Evolutionary conservation across 345 rosid genomes (phyloP).

Genomic region (Bruguiera gymnorhiza): DNA sequence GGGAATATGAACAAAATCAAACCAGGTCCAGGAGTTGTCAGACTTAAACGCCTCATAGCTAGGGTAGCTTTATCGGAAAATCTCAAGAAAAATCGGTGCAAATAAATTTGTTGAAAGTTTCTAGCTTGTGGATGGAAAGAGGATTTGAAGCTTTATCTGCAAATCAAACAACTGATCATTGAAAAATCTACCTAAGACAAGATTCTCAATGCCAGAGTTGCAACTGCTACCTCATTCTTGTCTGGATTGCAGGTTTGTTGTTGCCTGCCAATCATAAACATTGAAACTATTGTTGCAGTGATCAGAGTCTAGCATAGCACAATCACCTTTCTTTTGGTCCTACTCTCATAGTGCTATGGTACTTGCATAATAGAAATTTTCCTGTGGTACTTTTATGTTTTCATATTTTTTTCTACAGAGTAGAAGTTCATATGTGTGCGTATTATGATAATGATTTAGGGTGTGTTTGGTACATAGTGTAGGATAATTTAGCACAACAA

Average conservation of each 20-base stretch:
- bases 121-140: not conserved
- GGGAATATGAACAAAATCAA: constrained; percentile 58
- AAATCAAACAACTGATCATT: not conserved
- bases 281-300: not conserved
- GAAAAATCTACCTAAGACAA: not conserved
- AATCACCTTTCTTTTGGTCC: not conserved
- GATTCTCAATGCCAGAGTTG: not conserved
- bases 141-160: not conserved
- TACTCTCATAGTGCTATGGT: not conserved
- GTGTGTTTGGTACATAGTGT: not conserved
- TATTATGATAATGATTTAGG: not conserved
- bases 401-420: not conserved
- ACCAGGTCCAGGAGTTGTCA: constrained; percentile 73
- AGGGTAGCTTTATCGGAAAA: constrained; percentile 47
- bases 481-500: too few species aligned
- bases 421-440: not conserved
- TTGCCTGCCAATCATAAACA: constrained; percentile 1
- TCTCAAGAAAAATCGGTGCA: constrained; percentile 61
- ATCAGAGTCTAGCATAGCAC: constrained; percentile 1
- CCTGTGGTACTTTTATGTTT: not conserved
- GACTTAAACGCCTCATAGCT: constrained; percentile 56
- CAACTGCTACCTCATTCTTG: constrained; percentile 2
- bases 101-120: constrained; percentile 33
- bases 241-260: constrained; percentile 3
- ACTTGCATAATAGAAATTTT: not conserved